Evolutionary conservation across 2,329 filamentous ascomycete genomes (phyloP), one percentile per base, ranked within the genome.

Genomic region (Thyridium curvatum): DNA sequence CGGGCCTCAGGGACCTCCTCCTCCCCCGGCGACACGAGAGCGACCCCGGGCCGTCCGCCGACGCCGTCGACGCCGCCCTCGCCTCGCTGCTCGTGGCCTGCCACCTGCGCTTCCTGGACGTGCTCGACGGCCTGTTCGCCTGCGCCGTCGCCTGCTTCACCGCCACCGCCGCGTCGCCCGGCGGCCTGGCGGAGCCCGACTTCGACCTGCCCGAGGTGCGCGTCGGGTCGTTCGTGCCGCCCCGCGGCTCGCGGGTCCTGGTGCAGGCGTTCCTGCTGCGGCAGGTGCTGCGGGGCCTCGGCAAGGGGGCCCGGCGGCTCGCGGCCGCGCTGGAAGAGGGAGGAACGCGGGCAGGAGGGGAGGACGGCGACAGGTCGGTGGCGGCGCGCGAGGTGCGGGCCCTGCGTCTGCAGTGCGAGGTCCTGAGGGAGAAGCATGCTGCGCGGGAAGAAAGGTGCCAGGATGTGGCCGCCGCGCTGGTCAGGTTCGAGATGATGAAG

Each of bases 121-220:
- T 64, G 4, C 47, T 65, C n/a, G 62, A 60, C 16, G 46, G 46
- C 15, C 39, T 69, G 6, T 41, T 60, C 15, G 46, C 46, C 14
- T 54, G 56, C 17, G 51, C 54, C 7, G 49, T 49, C 10, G 42
- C 57, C 10, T 68, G 66, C 42, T 46, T 50, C 12, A 50, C 52
- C 18, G 44, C 59, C 32, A 52, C 53, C 7, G 34, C 51, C 0
- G 51, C 52, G 1, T 45, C 56, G 1, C 54, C 59, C 1, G 38
- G 45, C 5, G 44, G 51, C 12, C 21, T 26, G 6, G 41, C 50
- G 12, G 53, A 59, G 12, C 61, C 57, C 1, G 50, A 52, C 6
- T 53, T 66, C 30, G 53, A 58, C 14, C 53, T 68, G 4, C 63
- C 65, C 0, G 58, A 66, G 34, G 59, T 68, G 12, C 58, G 59